A percentile compares a stretch with the other conserved stretches of the same genome.
phyloP scores from a whole-genome alignment of 768 basidiomycete species.

The Neoboletus subvelutipes region DNA sequence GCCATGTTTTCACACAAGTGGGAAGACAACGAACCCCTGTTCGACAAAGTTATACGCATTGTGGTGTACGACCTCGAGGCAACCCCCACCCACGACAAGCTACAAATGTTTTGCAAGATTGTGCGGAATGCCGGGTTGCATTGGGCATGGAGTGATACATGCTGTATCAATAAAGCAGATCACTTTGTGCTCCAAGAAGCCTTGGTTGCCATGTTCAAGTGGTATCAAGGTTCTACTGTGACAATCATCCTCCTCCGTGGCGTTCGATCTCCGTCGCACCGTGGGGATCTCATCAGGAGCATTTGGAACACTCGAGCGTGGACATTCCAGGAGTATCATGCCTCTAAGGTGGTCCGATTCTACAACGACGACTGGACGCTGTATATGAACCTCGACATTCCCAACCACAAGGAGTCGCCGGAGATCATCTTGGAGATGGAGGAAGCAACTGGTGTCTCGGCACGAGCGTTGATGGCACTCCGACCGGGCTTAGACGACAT shows the following conservation, averaged over 20 bases:
- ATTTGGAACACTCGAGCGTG: neutral
- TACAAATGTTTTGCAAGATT: neutral
- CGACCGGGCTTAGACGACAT: neutral
- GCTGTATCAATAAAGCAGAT: neutral
- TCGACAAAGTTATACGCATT: neutral
- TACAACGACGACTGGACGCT: neutral
- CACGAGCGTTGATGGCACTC: neutral
- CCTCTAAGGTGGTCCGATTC: neutral
- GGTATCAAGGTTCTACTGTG: neutral
- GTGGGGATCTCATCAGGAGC: neutral
- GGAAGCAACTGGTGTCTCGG: neutral
- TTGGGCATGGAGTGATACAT: neutral
- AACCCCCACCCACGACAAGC: neutral
- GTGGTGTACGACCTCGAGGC: slow-evolving; percentile 5
- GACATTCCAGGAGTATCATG: neutral
- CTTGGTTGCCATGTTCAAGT: neutral
- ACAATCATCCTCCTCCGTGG: neutral
- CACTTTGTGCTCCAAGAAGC: neutral
- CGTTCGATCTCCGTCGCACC: neutral
- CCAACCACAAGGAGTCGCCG: neutral
- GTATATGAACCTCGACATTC: neutral
- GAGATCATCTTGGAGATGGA: neutral
- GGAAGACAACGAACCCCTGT: slow-evolving; percentile 3
- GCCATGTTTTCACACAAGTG: slow-evolving; percentile 9
- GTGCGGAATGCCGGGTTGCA: neutral